Base-by-base conservation (phyloP, 23 red algal genomes). In the Gracilaria vermiculophylla region DNA sequence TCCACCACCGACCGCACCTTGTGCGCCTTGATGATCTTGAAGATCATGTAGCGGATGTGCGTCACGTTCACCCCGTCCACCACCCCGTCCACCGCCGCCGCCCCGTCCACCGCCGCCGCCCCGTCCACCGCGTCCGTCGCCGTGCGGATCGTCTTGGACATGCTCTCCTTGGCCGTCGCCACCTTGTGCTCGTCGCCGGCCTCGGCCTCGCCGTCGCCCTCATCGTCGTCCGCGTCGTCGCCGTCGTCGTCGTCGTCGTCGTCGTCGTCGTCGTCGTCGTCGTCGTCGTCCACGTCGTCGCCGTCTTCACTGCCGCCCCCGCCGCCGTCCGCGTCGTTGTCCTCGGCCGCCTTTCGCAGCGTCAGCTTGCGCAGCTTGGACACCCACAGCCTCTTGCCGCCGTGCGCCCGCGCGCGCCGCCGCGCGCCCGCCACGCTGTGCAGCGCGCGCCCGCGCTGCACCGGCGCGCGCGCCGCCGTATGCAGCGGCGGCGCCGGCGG, bases 1-100 rank as follows among this genome's bases (percentile, higher is more conserved):
- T 94, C 90, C 15, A 94, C 69, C 64, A 94, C 42, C n/a, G 67
- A 78, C 41, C 56, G 48, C 31, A 94, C 77, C 14, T 74, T 76
- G 54, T 94, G 31, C 11, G 35, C 52, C 14, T 86, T 85, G 70
- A 94, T 80, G 47, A 94, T 42, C 65, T 86, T 85, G 47, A 85
- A 86, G 33, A 94, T 69, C 90, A 94, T 94, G 48, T 94, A 86
- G 14, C 67, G 58, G 11, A 94, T 55, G 43, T 86, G 90, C n/a
- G 80, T 86, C 33, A 94, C 60, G 51, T 94, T 94, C 44, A 47
- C 40, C 23, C 28, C 67, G 33, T 73, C 67, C 32, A 73, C 20
- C 36, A 73, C 9, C 9, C 58, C 58, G 39, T 73, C n/a, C 37
- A 24, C 67, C 13, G 36, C 20, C 4, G 37, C 39, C 3, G 67